Evolutionary conservation across 371 early-diverging fungal genomes (phyloP).

Genomic region (Rhizomucor pusillus): DNA sequence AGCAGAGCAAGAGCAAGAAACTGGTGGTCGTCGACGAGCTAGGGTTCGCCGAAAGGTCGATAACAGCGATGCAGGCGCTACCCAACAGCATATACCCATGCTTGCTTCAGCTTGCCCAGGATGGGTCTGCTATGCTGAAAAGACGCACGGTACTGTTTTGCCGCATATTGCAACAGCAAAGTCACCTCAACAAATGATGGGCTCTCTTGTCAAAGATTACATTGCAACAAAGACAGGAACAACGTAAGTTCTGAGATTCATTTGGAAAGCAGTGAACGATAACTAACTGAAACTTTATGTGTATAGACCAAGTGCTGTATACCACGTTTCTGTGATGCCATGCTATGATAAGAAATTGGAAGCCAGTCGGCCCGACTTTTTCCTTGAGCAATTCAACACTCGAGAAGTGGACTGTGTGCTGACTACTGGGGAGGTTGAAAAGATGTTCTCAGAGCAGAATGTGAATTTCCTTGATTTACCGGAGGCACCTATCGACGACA

Average conservation of each 20-base stretch:
- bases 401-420: constrained; percentile 96
- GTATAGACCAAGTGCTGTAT: constrained; percentile 68
- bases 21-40: constrained; percentile 14
- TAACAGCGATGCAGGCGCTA: constrained; percentile 15
- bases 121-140: constrained; percentile 99
- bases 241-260: constrained; percentile 25
- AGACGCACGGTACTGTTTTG: constrained; percentile 86
- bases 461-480: constrained; percentile 43
- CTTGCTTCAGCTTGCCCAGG: constrained; percentile 87
- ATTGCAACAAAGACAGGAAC: constrained; percentile 62
- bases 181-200: constrained; percentile 97
- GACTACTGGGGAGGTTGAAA: constrained; percentile 82
- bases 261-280: background rate
- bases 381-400: constrained; percentile 69
- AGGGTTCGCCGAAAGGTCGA: constrained; percentile 14
- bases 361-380: constrained; percentile 91
- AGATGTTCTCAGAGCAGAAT: constrained; percentile 71
- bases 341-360: constrained; percentile 99
- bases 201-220: constrained; percentile 83
- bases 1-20: constrained; percentile 11
- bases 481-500: constrained; percentile 51
- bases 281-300: background rate
- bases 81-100: constrained; percentile 58
- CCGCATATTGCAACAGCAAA: constrained; percentile 83
- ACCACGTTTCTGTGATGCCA: constrained; percentile 94